These are phyloP conservation scores for Aquanectria penicillioides DNA, from an alignment of 2,329 filamentous ascomycete species.

Conservation along the genomic window DNA sequence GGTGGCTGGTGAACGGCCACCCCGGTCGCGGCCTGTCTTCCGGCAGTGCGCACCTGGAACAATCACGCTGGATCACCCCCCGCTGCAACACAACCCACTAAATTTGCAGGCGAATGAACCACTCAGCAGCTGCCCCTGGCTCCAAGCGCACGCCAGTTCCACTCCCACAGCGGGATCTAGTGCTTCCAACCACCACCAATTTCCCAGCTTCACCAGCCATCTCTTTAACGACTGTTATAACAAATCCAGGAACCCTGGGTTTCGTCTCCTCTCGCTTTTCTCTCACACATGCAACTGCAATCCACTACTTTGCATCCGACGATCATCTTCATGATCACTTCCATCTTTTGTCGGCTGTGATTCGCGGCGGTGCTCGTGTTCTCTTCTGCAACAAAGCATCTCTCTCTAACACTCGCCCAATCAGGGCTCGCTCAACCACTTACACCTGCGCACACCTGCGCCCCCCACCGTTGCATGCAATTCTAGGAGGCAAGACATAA, in stretches of 20 bases:
- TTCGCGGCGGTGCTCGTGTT: neutral
- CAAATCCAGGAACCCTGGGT: conserved; percentile 25
- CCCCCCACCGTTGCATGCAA: neutral
- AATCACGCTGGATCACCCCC: neutral
- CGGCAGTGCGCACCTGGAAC: conserved; percentile 2
- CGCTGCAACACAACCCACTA: neutral
- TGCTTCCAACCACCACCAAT: conserved; percentile 41
- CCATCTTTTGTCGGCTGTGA: neutral
- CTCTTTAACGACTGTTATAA: conserved; percentile 40
- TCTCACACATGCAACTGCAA: conserved; percentile 25
- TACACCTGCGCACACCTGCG: conserved; percentile 4
- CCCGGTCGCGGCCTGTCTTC: conserved; percentile 6
- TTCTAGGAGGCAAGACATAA: neutral
- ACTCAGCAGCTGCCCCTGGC: conserved; percentile 19
- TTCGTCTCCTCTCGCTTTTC: conserved; percentile 11
- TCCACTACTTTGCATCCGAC: conserved; percentile 3
- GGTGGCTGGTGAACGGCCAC: conserved; percentile 24
- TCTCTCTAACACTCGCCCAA: neutral
- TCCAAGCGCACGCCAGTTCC: conserved; percentile 17
- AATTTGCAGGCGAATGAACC: conserved; percentile 20
- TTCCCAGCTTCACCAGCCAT: conserved; percentile 39
- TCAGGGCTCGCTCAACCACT: neutral
- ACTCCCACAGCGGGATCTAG: conserved; percentile 22
- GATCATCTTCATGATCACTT: neutral
- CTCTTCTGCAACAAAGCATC: neutral